phyloP scores from a whole-genome alignment of 805 yeast species.

The Teunomyces cretensis region DNA sequence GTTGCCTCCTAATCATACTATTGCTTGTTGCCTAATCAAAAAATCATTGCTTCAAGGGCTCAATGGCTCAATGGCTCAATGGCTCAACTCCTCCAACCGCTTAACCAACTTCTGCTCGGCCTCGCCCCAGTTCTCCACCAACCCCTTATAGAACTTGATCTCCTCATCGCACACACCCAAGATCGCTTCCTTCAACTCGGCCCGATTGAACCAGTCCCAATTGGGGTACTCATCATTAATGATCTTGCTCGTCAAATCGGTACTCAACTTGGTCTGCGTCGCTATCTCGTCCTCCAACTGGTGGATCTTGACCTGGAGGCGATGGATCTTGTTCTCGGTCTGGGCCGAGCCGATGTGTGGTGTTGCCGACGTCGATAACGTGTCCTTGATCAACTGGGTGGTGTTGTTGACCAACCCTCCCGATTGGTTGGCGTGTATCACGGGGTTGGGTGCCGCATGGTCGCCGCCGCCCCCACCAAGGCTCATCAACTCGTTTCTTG shows the following conservation, averaged over 20 bases:
- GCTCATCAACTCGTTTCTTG: conserved; percentile 59
- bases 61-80: no score
- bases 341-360: conserved; percentile 40
- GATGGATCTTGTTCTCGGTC: conserved; percentile 43
- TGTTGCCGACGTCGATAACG: conserved; percentile 49
- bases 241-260: conserved; percentile 46
- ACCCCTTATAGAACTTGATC: conserved; percentile 65
- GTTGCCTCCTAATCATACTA: no score
- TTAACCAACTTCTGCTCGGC: conserved; percentile 36
- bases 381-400: conserved; percentile 47
- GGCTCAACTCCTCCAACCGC: conserved; percentile 12
- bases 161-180: conserved; percentile 73
- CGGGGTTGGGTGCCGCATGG: conserved; percentile 24
- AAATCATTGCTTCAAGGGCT: no score
- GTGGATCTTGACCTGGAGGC: conserved; percentile 41
- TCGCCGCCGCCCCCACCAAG: conserved; percentile 16
- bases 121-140: conserved; percentile 70
- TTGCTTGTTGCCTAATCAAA: no score
- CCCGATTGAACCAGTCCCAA: conserved; percentile 78
- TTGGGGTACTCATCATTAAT: conserved; percentile 53
- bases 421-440: conserved; percentile 16
- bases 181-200: conserved; percentile 72
- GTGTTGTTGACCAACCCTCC: conserved; percentile 42
- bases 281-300: conserved; percentile 47
- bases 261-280: conserved; percentile 44